A percentile compares a stretch with the other conserved stretches of the same genome.
phyloP scores from a whole-genome alignment of 352 stramenopile genomes.

The Globisporangium irregulare region DNA sequence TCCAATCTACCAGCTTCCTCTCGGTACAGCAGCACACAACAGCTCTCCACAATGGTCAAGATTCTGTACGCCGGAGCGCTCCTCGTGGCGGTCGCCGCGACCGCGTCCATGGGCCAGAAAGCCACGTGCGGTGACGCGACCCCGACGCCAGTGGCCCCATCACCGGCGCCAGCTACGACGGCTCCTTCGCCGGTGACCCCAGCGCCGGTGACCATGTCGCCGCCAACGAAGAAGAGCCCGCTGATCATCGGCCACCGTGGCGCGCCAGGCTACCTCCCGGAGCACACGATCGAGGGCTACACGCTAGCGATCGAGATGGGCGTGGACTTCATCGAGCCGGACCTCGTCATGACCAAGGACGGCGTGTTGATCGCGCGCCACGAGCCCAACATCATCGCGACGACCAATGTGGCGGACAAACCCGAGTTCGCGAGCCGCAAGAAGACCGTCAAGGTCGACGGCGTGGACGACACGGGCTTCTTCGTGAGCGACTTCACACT shows the following conservation, averaged over 20 bases:
- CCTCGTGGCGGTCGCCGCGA: slow-evolving; percentile 25
- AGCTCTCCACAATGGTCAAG: slow-evolving; percentile 37
- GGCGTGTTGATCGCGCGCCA: slow-evolving; percentile 82
- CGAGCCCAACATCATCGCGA: slow-evolving; percentile 86
- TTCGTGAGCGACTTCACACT: slow-evolving; percentile 92
- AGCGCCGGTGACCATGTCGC: slow-evolving; percentile 3
- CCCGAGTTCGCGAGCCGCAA: slow-evolving; percentile 70
- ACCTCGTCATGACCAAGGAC: slow-evolving; percentile 88
- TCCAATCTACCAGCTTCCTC: background rate
- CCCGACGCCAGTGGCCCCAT: slow-evolving; percentile 10
- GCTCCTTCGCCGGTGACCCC: slow-evolving; percentile 6
- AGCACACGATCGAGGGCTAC: slow-evolving; percentile 90
- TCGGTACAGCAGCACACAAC: background rate
- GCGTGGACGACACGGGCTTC: slow-evolving; percentile 60
- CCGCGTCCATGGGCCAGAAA: slow-evolving; percentile 23
- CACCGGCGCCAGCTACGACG: slow-evolving; percentile 1
- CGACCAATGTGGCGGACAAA: slow-evolving; percentile 82
- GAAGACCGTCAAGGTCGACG: slow-evolving; percentile 56
- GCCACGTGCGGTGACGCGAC: slow-evolving; percentile 30
- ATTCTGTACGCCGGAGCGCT: slow-evolving; percentile 30
- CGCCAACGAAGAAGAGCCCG: slow-evolving; percentile 35
- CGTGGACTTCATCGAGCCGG: slow-evolving; percentile 91
- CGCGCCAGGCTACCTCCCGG: slow-evolving; percentile 85
- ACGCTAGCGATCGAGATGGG: slow-evolving; percentile 86
- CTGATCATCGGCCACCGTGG: slow-evolving; percentile 83